A percentile compares a stretch with the other conserved stretches of the same genome.
Conservation (phyloP, 768 basidiomycete species). For the Agrocybe praecox region DNA sequence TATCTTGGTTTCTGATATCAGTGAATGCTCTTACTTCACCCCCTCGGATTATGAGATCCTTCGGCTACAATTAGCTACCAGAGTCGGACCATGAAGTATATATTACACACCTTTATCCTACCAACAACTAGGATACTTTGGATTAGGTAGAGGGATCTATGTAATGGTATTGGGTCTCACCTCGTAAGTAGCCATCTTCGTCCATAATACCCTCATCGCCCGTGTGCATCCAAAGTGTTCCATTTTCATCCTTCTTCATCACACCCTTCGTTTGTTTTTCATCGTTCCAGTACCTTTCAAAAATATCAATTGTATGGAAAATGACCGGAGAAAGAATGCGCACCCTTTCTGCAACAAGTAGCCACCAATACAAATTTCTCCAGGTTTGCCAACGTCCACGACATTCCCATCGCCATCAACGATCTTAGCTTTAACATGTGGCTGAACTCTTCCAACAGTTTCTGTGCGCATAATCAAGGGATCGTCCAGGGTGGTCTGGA, state of each 20-base stretch:
- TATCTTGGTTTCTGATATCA: background rate
- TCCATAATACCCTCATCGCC: constrained; percentile 85
- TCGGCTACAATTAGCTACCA: background rate
- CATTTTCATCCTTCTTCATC: constrained; percentile 56
- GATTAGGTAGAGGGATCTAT: background rate
- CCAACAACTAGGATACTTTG: constrained; percentile 60
- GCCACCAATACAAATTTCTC: constrained; percentile 74
- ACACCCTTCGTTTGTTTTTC: constrained; percentile 63
- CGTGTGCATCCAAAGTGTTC: constrained; percentile 79
- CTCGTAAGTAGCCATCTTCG: constrained; percentile 74
- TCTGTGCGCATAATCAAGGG: constrained; percentile 76
- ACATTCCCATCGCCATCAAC: constrained; percentile 58
- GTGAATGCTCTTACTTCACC: constrained; percentile 60
- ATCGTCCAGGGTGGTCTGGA: constrained; percentile 75
- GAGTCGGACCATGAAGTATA: background rate
- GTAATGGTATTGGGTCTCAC: constrained; percentile 39
- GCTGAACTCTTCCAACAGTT: constrained; percentile 77
- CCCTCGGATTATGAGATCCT: constrained; percentile 87
- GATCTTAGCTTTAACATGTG: constrained; percentile 79
- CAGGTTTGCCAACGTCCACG: constrained; percentile 73
- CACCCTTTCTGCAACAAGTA: constrained; percentile 84
- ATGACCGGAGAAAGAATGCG: constrained; percentile 9
- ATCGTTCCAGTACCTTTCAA: constrained; percentile 75
- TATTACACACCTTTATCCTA: constrained; percentile 61
- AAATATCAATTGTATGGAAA: background rate